Base-by-base conservation (phyloP, 2,329 filamentous ascomycete genomes). In the Neonectria sp. region DNA sequence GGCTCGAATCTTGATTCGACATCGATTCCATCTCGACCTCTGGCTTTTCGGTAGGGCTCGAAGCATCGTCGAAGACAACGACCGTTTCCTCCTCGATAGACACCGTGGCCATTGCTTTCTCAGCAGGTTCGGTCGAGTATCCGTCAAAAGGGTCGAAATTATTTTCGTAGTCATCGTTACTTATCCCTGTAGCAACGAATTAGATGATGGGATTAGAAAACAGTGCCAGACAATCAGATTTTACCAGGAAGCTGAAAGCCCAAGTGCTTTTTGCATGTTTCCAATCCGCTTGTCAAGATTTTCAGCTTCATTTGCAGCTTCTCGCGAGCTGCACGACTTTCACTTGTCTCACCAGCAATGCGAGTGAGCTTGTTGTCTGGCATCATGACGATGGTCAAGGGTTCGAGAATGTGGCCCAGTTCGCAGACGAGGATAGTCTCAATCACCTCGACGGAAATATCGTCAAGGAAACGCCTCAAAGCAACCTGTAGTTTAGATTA, bases 391-490 rank as follows among this genome's bases (percentile, higher is more conserved):
- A 49, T 25, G 6, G 46, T 49, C 13, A 15, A 17, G 4, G 25
- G 46, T 4, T 25, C 24, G 2, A 49, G 25, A 49, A 49, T 49
- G 13, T 49, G 13, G 8, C 13, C 46, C 1, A 49, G 25, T 17
- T 29, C 13, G 4, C 24, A 49, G 13, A 49, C 3, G 13, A 49
- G 46, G 46, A 8, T 25, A 1, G 6, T 49, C 12, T 49, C 46
- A 3, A 49, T 49, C 21, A 49, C 46, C 13, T 49, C 24, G 25
- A 49, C 24, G 2, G 46, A 25, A 2, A 49, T n/a, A 24, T 69
- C 68, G 48, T 70, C 67, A 7, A 69, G 51, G 29, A 70, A 70
- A 13, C 67, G 63, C 6, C 60, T 63, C 13, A 67, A 21, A 29
- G 68, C 63, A 29, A 70, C 55, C 63, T 70, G 11, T 6, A 0